phyloP scores from a whole-genome alignment of 2,329 filamentous ascomycete species.

The Thyridium curvatum region DNA sequence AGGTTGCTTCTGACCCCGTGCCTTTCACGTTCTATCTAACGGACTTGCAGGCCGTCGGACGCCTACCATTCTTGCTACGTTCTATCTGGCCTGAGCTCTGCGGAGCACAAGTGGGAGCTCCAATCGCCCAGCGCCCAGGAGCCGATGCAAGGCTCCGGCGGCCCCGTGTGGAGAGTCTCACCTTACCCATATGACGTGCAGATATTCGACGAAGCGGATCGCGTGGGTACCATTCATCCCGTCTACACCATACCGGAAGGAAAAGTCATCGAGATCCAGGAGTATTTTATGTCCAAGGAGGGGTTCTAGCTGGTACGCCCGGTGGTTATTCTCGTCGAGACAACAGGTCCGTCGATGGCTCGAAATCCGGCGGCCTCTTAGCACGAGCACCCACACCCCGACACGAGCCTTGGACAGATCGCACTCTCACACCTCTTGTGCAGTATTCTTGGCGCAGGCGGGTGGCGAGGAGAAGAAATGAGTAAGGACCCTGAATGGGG shows the following conservation, averaged over 20 bases:
- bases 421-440: too few relatives aligned
- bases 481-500: too few relatives aligned
- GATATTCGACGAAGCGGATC: slow-evolving; percentile 66
- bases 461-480: too few relatives aligned
- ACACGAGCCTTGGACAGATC: too few relatives aligned
- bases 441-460: too few relatives aligned
- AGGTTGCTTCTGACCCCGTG: slow-evolving; percentile 25
- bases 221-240: slow-evolving; percentile 68
- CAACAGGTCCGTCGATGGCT: too few relatives aligned
- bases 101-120: slow-evolving; percentile 62
- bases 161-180: slow-evolving; percentile 33
- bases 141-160: slow-evolving; percentile 10
- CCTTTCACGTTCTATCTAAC: slow-evolving; percentile 1
- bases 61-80: slow-evolving; percentile 93
- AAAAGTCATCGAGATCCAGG: slow-evolving; percentile 56
- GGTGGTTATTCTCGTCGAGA: too few relatives aligned
- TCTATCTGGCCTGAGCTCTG: slow-evolving; percentile 75
- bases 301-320: slow-evolving; percentile 42
- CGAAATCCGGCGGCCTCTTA: too few relatives aligned
- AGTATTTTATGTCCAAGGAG: slow-evolving; percentile 55
- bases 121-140: slow-evolving; percentile 23
- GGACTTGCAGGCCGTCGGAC: slow-evolving; percentile 59
- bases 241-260: slow-evolving; percentile 77
- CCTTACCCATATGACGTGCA: slow-evolving; percentile 46
- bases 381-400: too few relatives aligned